phyloP scores from a whole-genome alignment of 2,329 filamentous ascomycete species.

The Esteya vermicola region DNA sequence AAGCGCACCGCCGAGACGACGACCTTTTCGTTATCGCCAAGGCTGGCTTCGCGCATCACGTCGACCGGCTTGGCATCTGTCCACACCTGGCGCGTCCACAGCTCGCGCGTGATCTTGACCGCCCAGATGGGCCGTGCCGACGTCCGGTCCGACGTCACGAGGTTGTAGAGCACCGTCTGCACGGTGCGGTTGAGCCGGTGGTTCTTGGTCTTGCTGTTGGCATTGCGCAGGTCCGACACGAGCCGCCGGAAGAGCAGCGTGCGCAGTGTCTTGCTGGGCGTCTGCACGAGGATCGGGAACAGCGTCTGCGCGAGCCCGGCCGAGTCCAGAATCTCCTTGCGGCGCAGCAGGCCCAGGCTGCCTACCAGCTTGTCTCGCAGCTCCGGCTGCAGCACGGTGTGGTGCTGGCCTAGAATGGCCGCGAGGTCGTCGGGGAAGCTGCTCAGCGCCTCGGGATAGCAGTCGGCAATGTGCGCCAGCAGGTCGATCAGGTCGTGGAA shows the following conservation, averaged over 20 bases:
- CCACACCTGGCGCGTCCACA: conserved; percentile 97
- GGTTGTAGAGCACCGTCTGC: conserved; percentile 84
- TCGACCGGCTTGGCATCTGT: conserved; percentile 84
- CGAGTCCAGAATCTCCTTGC: conserved; percentile 88
- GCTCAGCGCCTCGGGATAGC: conserved; percentile 69
- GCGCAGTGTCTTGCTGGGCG: conserved; percentile 78
- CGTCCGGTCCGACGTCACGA: conserved; percentile 71
- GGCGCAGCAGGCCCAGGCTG: conserved; percentile 70
- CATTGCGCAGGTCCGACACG: conserved; percentile 73
- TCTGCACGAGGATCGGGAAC: conserved; percentile 83
- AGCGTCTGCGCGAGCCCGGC: conserved; percentile 62
- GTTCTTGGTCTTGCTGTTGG: conserved; percentile 77
- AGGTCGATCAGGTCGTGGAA: conserved; percentile 89
- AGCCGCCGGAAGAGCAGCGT: conserved; percentile 79
- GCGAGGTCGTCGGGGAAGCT: conserved; percentile 71
- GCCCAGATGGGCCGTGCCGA: conserved; percentile 89
- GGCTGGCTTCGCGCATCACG: conserved; percentile 87
- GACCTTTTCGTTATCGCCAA: conserved; percentile 89
- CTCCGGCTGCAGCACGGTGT: conserved; percentile 69
- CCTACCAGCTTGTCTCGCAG: conserved; percentile 89
- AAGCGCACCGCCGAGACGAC: conserved; percentile 77
- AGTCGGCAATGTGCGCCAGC: conserved; percentile 84
- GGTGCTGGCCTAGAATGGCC: conserved; percentile 66
- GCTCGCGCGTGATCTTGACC: conserved; percentile 83
- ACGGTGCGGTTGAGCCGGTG: conserved; percentile 88